Conservation (phyloP, 805 yeast species). For the Wickerhamiella bombiphila region DNA sequence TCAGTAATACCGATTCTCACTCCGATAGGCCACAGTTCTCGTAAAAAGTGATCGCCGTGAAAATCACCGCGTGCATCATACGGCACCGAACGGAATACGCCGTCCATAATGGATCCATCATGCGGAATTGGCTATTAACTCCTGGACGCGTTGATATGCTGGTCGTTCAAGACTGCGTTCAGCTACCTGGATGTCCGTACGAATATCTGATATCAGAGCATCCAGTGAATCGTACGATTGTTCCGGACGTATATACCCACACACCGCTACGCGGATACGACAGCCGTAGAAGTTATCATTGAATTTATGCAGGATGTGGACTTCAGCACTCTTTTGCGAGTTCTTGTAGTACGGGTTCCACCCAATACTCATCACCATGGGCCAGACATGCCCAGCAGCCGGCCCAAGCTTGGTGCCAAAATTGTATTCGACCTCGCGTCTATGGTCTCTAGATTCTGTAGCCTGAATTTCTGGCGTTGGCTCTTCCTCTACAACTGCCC, state of each 20-base stretch:
- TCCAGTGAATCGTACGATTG: slow-evolving; percentile 70
- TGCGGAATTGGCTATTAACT: background rate
- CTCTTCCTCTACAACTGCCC: slow-evolving; percentile 29
- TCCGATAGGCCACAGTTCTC: no score
- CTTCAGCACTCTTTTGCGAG: slow-evolving; percentile 61
- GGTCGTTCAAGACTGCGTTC: slow-evolving; percentile 31
- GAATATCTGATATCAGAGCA: slow-evolving; percentile 72
- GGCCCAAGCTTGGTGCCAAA: slow-evolving; percentile 39
- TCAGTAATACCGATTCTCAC: no score
- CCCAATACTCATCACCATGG: slow-evolving; percentile 93
- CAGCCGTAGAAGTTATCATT: slow-evolving; percentile 69
- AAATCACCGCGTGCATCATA: no score
- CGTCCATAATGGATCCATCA: no score
- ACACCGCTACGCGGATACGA: slow-evolving; percentile 43
- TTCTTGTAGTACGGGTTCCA: slow-evolving; percentile 89
- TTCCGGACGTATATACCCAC: slow-evolving; percentile 90
- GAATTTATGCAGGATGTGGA: slow-evolving; percentile 73
- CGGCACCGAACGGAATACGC: no score
- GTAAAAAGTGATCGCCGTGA: no score
- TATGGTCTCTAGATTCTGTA: slow-evolving; percentile 14
- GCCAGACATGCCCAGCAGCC: slow-evolving; percentile 35
- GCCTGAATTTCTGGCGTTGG: slow-evolving; percentile 1
- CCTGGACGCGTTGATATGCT: slow-evolving; percentile 27
- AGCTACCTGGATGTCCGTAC: slow-evolving; percentile 64
- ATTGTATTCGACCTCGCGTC: slow-evolving; percentile 36